Base-by-base conservation (phyloP, 192 early-diverging fungal genomes). In the Coemansia sp. region DNA sequence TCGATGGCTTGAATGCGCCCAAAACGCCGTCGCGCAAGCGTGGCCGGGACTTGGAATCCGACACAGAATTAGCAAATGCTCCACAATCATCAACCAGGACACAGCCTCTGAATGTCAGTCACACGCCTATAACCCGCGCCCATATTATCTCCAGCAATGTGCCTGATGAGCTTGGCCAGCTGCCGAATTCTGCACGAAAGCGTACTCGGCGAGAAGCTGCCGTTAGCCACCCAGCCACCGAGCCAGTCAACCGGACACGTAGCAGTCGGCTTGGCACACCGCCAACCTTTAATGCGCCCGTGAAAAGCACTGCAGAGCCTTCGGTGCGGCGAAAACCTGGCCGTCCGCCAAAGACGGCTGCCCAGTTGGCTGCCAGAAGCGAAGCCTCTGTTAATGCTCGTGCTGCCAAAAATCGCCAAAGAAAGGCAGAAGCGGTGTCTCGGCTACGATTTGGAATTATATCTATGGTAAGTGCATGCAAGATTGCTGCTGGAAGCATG, bases 381-480 rank as follows among this genome's bases (percentile, higher is more conserved):
- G 53, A 46, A 30, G 56, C 34, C 2, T 37, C 44, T 3, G 56
- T 34, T 3, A 46, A 37, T 9, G 31, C 44, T 6, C 36, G 32
- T 5, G 44, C 45, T 5, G 43, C 43, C 9, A 46, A 36, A 15
- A 26, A 36, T 15, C 56, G 23, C 20, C 32, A 62, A 23, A 58
- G 61, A 38, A 42, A 54, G 17, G 42, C 38, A 30, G 39, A 38
- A 20, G 51, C 26, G 2, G 32, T 18, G 12, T 36, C 21, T 23
- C 73, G 62, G 11, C 63, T 68, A 11, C 74, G 74, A 1, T 66
- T 76, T 36, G 74, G 74, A 34, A 66, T 63, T 21, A 54, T 69
- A 2, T 59, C 67, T 3, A 76, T 76, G 74, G 47, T 61, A 45
- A 47, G 57, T 40, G 11, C 18, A 28, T 28, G 21, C 16, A 16